phyloP scores from a whole-genome alignment of 352 stramenopile genomes.

The Aphanomyces astaci region DNA sequence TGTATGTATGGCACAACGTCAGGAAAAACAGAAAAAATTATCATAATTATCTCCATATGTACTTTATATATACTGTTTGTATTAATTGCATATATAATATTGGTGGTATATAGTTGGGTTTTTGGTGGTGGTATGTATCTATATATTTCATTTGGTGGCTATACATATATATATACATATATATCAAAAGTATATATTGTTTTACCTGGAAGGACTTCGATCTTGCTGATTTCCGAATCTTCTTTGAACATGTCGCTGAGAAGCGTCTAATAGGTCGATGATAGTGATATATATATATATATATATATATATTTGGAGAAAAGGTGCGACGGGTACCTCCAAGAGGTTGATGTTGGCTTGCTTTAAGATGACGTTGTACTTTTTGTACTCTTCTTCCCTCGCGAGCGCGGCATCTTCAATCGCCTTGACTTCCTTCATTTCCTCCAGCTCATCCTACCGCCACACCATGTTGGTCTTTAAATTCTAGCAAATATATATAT shows the following conservation, averaged over 20 bases:
- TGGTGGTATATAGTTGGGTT: too few relatives aligned
- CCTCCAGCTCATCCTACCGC: constrained; percentile 61
- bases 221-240: constrained; percentile 87
- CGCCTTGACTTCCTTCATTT: constrained; percentile 76
- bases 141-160: too few relatives aligned
- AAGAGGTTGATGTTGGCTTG: constrained; percentile 85
- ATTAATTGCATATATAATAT: too few relatives aligned
- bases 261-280: constrained; percentile 67
- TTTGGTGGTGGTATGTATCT: too few relatives aligned
- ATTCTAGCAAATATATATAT: too few relatives aligned
- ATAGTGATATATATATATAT: too few relatives aligned
- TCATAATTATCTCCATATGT: too few relatives aligned
- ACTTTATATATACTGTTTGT: too few relatives aligned
- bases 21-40: too few relatives aligned
- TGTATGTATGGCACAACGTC: neutral
- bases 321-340: constrained; percentile 33
- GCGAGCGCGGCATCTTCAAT: constrained; percentile 73
- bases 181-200: too few relatives aligned
- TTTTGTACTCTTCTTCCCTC: constrained; percentile 65
- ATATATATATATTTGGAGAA: constrained; percentile 9
- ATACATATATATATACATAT: too few relatives aligned
- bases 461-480: too few relatives aligned
- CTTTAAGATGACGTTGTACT: constrained; percentile 69
- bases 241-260: constrained; percentile 89
- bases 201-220: constrained; percentile 81